phyloP scores from a whole-genome alignment of 345 rosid species.

The Hibiscus tridactylites region DNA sequence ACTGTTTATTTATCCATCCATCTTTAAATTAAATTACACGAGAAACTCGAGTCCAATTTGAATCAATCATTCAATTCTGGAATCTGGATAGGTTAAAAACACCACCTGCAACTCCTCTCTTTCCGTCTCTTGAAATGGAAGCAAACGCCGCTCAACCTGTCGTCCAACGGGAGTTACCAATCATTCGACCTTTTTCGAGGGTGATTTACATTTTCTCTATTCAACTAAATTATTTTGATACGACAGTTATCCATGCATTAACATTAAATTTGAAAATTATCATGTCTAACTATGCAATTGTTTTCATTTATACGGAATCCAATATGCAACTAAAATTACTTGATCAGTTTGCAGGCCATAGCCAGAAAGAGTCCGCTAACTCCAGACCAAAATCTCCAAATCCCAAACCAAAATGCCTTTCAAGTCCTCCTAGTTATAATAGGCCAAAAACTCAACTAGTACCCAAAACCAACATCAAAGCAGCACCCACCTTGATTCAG shows the following conservation, averaged over 20 bases:
- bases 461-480: conserved; percentile 6
- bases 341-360: conserved; percentile 30
- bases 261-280: no score
- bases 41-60: no score
- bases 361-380: conserved; percentile 13
- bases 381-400: conserved; percentile 17
- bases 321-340: not conserved
- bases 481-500: conserved; percentile 7
- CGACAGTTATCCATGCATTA: no score
- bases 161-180: conserved; percentile 43
- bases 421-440: conserved; percentile 19
- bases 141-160: conserved; percentile 26
- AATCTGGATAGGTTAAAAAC: conserved; percentile 43
- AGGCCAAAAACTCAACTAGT: conserved; percentile 13
- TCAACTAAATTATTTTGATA: no score
- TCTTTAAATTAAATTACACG: no score
- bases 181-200: conserved; percentile 41
- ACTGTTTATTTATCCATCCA: no score
- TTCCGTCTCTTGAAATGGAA: conserved; percentile 68
- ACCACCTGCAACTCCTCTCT: conserved; percentile 69
- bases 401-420: conserved; percentile 23
- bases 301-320: no score
- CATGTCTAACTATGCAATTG: no score
- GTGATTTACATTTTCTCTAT: conserved; percentile 13
- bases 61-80: no score